These are phyloP conservation scores for Clonostachys chloroleuca DNA, from an alignment of 2,329 filamentous ascomycete species.

Conservation along the genomic window DNA sequence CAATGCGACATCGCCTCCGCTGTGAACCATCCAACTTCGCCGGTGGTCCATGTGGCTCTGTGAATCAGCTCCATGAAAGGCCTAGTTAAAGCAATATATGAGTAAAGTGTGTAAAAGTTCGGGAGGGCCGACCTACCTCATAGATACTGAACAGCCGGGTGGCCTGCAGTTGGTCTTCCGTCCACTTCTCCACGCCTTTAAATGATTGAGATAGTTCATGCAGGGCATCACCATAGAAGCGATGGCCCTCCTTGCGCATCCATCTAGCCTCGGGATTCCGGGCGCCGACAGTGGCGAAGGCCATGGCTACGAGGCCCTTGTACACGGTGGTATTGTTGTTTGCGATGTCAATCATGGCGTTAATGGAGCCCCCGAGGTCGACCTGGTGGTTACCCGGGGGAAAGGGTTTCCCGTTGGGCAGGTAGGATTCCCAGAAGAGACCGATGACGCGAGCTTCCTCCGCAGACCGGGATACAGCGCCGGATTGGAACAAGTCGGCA, in stretches of 20 bases:
- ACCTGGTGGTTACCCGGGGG: not conserved
- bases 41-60: not conserved
- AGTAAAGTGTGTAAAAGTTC: not conserved
- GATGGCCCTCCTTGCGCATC: not conserved
- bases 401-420: slow-evolving; percentile 4
- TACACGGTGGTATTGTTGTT: not conserved
- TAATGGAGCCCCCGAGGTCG: not conserved
- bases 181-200: not conserved
- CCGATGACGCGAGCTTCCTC: not conserved
- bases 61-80: not conserved
- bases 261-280: not conserved
- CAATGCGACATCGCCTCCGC: not conserved
- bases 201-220: not conserved
- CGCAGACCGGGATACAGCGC: not conserved
- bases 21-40: slow-evolving; percentile 1
- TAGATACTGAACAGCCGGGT: slow-evolving; percentile 2
- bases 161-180: not conserved
- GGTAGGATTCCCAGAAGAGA: slow-evolving; percentile 6
- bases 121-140: not conserved
- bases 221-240: slow-evolving; percentile 2
- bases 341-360: not conserved
- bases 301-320: slow-evolving; percentile 1
- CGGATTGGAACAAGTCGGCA: not conserved
- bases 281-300: not conserved
- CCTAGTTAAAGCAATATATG: not conserved